phyloP scores from a whole-genome alignment of 345 rosid species.

The Theobroma cacao region DNA sequence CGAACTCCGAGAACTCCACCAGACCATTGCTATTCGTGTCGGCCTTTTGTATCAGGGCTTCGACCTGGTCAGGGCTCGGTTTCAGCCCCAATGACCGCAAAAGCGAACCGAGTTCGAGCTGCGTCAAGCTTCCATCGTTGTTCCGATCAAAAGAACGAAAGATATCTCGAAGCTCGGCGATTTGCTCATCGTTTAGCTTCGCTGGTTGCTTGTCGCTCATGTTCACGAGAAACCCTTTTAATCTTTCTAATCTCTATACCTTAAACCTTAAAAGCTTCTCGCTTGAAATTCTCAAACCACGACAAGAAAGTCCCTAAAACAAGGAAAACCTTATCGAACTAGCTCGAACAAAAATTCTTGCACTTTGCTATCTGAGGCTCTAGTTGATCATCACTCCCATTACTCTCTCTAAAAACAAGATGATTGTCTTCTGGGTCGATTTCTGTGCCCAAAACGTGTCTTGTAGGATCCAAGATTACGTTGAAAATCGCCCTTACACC shows the following conservation, averaged over 20 bases:
- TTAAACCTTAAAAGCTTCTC: neutral
- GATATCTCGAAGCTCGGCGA: constrained; percentile 71
- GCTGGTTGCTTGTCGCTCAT: constrained; percentile 51
- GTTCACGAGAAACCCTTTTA: constrained; percentile 4
- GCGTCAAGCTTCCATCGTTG: constrained; percentile 86
- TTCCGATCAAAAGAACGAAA: constrained; percentile 85
- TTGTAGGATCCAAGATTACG: constrained; percentile 23
- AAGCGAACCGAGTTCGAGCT: constrained; percentile 83
- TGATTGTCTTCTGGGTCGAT: neutral
- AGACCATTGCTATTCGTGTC: constrained; percentile 85
- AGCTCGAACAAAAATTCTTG: neutral
- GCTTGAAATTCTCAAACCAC: neutral
- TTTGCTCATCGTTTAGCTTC: constrained; percentile 73
- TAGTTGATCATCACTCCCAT: neutral
- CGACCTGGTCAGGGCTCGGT: constrained; percentile 75
- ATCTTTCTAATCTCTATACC: neutral
- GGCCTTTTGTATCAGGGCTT: constrained; percentile 61
- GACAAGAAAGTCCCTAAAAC: neutral
- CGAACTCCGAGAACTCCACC: constrained; percentile 82
- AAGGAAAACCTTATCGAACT: neutral
- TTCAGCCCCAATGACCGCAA: constrained; percentile 72
- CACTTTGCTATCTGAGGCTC: neutral
- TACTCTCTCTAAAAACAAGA: neutral
- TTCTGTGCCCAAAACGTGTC: neutral
- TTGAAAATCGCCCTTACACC: constrained; percentile 16